A percentile compares a stretch with the other conserved stretches of the same genome.
Conservation (phyloP, 805 yeast genomes). For the Metschnikowia vanudenii region DNA sequence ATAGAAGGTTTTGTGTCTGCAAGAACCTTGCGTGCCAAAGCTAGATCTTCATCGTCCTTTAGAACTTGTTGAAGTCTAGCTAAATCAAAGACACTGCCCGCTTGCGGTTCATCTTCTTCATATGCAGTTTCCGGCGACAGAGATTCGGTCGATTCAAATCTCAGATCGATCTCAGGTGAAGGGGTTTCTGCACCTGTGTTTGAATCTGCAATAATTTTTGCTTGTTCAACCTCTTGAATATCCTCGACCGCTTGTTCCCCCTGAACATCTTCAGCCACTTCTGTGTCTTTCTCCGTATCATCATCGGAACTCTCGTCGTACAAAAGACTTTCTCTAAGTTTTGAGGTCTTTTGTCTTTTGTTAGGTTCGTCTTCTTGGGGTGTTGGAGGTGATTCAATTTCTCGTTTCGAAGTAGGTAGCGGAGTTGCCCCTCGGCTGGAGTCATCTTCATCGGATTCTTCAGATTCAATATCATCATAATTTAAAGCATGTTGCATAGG, state of each 20-base stretch:
- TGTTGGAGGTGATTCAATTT: slow-evolving; percentile 26
- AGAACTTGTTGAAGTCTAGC: slow-evolving; percentile 51
- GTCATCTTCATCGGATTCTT: slow-evolving; percentile 34
- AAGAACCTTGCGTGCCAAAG: slow-evolving; percentile 48
- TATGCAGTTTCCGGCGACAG: slow-evolving; percentile 56
- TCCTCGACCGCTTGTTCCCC: slow-evolving; percentile 23
- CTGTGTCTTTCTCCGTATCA: slow-evolving; percentile 24
- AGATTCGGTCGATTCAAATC: slow-evolving; percentile 50
- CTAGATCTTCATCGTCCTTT: slow-evolving; percentile 74
- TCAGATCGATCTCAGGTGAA: slow-evolving; percentile 28
- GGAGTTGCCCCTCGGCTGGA: slow-evolving; percentile 40
- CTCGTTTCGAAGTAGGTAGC: slow-evolving; percentile 29
- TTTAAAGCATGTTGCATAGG: slow-evolving; percentile 59
- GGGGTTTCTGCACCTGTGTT: slow-evolving; percentile 21
- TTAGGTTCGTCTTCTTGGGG: slow-evolving; percentile 17
- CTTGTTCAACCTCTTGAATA: slow-evolving; percentile 14
- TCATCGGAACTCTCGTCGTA: slow-evolving; percentile 35
- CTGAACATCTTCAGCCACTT: slow-evolving; percentile 13
- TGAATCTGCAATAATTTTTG: slow-evolving; percentile 21
- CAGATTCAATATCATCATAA: slow-evolving; percentile 39
- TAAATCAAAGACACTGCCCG: slow-evolving; percentile 38
- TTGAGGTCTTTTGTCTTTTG: slow-evolving; percentile 28
- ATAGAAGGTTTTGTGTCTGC: slow-evolving; percentile 20
- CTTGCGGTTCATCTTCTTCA: slow-evolving; percentile 37
- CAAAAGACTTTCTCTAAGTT: slow-evolving; percentile 27